Base-by-base conservation (phyloP, 768 basidiomycete genomes). In the Infundibulicybe gibba region DNA sequence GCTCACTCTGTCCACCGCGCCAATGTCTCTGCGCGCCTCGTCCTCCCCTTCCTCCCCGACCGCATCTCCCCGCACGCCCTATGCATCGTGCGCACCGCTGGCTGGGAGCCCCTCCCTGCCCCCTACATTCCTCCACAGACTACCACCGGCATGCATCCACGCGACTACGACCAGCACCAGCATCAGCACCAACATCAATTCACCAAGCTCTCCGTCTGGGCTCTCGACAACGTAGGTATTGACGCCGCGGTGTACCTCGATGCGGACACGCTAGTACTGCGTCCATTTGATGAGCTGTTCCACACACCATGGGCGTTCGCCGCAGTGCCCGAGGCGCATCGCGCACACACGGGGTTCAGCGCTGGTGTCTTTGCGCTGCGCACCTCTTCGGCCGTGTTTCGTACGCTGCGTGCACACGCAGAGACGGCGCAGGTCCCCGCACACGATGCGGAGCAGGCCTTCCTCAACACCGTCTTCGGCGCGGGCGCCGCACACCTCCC, bases 201-300 rank as follows among this genome's bases (percentile, higher is more conserved):
- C 62, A 71, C 74, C 9, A 74, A 73, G 48, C 62, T 74, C 5
- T 60, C 59, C 30, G 59, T 74, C 6, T 75, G 73, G 74, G 55
- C 56, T 35, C 55, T 74, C 33, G 65, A 67, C 40, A 44, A 43
- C 39, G 43, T 57, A 1, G 64, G 68, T 35, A 54, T 69, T 49
- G 49, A 59, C 21, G 41, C 55, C 32, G 60, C 65, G 10, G 62
- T 74, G 19, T 72, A 74, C 53, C 61, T 75, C 46, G 66, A 70
- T 52, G 64, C 67, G n/a, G 71, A 75, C 58, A 71, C 68, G 10
- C 65, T 73, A 50, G 72, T 69, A 14, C 64, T 58, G 6, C 59
- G 58, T 32, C 70, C 71, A 49, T 66, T 75, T 50, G 69, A 71
- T 54, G 74, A 74, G 53, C 64, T 74, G 15, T 74, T 72, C 54